Base-by-base conservation (phyloP, 2,329 filamentous ascomycete genomes). In the Blumeria graminis region DNA sequence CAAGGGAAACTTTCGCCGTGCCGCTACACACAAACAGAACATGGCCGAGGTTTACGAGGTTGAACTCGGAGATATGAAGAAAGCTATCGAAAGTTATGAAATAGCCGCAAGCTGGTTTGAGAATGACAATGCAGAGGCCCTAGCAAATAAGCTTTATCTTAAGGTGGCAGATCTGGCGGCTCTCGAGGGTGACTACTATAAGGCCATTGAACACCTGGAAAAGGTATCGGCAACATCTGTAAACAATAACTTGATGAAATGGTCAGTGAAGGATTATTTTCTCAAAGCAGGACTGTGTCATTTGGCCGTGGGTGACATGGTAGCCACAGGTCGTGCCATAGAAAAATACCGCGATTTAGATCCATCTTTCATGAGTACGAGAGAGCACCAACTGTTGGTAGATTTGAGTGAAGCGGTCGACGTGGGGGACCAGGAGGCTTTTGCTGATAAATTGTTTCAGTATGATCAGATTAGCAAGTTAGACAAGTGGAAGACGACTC, bases 401-500 rank as follows among this genome's bases (percentile, higher is more conserved):
- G 88, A 95, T 67, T 72, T 96, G 39, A 72, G 78, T 35, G 80
- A 83, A 58, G 79, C 85, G 3, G 75, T 94, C 57, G 82, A 92
- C 65, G 76, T 78, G 35, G 81, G 82, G 57, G 86, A 93, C 64
- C 82, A 84, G 68, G 87, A 94, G 64, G 74, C 76, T 59, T 96
- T 94, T 65, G 78, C 83, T 22, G 86, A 94, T 66, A 88, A 89
- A 68, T 70, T 92, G 60, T 94, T 84, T 73, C 81, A 90, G 68
- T 96, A 80, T 66, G 88, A 95, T 68, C 86, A 93, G 72, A 75
- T 94, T 71, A 92, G 82, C 71, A 92, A 92, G 74, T 72, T 96
- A 65, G 89, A 95, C 67, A 92, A 90, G 73, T 96, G 90, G 90
- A 94, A 95, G 82, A 94, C 86, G 55, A 86, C 83, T 35, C 72